Conservation (phyloP, 2,329 filamentous ascomycete genomes). For the Cercospora sesami region DNA sequence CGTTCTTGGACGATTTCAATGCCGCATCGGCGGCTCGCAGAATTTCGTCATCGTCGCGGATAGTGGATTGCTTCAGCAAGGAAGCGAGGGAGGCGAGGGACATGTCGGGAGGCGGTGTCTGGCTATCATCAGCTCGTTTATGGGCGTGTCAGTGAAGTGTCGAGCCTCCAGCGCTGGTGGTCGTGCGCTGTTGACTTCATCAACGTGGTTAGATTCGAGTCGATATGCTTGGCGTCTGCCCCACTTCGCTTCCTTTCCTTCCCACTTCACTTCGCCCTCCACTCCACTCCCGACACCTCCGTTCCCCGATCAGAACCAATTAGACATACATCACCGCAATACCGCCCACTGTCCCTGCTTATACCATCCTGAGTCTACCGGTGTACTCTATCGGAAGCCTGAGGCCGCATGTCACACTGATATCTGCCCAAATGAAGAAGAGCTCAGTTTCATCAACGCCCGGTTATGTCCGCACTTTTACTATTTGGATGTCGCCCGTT, state of each 20-base stretch:
- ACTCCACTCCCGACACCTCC: neutral
- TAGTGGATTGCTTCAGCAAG: conserved; percentile 58
- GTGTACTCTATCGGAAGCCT: neutral
- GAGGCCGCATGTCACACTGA: neutral
- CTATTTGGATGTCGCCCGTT: neutral
- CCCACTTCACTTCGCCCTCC: neutral
- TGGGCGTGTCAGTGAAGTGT: neutral
- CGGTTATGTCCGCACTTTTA: neutral
- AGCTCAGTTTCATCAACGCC: neutral
- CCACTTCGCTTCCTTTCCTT: neutral
- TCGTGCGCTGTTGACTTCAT: neutral
- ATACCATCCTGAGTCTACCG: neutral
- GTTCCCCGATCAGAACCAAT: neutral
- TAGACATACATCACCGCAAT: neutral
- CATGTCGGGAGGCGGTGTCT: conserved; percentile 8
- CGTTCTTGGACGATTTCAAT: conserved; percentile 59
- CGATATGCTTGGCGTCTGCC: neutral
- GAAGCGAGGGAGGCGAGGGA: conserved; percentile 45
- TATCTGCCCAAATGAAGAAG: neutral
- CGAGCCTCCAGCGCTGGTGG: neutral
- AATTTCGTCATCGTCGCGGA: conserved; percentile 72
- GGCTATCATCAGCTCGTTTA: neutral
- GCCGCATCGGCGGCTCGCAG: conserved; percentile 63
- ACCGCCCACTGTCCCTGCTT: neutral
- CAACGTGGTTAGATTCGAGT: conserved; percentile 3